These are phyloP conservation scores for Aspergillus thermomutatus DNA, from an alignment of 2,329 filamentous ascomycete species.

Conservation along the genomic window DNA sequence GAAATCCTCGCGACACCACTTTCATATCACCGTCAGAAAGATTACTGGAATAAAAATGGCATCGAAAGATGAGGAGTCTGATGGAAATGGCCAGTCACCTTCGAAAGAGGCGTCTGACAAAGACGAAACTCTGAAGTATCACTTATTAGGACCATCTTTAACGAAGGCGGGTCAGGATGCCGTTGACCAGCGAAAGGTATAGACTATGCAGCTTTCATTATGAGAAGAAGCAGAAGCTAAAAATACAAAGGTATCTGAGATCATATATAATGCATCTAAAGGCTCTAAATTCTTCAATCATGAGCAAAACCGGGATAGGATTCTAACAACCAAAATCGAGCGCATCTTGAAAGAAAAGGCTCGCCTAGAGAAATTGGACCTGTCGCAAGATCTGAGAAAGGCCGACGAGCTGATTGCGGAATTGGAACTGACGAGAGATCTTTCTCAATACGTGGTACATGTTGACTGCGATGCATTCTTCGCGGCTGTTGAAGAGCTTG, in stretches of 20 bases:
- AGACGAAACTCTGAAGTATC: conserved; percentile 77
- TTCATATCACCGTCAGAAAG: not conserved
- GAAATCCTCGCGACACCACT: conserved; percentile 7
- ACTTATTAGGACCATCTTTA: conserved; percentile 81
- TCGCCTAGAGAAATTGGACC: conserved; percentile 70
- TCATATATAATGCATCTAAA: conserved; percentile 96
- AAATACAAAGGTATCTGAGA: conserved; percentile 71
- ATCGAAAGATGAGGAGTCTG: conserved; percentile 14
- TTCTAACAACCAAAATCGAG: conserved; percentile 80
- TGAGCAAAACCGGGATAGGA: conserved; percentile 77
- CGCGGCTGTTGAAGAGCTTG: conserved; percentile 84
- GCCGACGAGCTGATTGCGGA: conserved; percentile 79
- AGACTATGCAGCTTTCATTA: conserved; percentile 12
- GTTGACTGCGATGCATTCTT: conserved; percentile 98
- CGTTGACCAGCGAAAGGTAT: conserved; percentile 84
- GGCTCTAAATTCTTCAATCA: conserved; percentile 95
- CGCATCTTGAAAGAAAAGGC: conserved; percentile 72
- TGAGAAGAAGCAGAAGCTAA: conserved; percentile 3
- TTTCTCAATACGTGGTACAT: conserved; percentile 83
- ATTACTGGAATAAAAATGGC: conserved; percentile 21
- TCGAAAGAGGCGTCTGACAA: conserved; percentile 4
- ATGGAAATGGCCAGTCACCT: conserved; percentile 4
- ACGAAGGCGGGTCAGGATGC: conserved; percentile 90
- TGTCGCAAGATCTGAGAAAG: conserved; percentile 67
- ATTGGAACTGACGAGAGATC: conserved; percentile 73